Base-by-base conservation (phyloP, 345 rosid species). In the Abelmoschus esculentus region DNA sequence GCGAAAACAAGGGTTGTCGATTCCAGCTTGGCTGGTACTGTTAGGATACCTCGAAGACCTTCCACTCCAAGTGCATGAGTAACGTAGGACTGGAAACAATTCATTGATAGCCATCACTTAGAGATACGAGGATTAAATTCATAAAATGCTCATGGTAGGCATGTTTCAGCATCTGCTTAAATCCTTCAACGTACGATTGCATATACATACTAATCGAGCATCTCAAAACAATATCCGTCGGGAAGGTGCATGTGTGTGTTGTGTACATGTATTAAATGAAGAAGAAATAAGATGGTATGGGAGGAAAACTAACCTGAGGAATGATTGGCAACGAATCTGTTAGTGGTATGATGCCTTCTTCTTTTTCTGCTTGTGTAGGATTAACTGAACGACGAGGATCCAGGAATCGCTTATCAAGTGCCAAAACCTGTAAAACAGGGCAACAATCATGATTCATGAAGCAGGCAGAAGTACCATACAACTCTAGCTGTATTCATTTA, bases 271-370 rank as follows among this genome's bases (percentile, higher is more conserved):
- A 8, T 44, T 17, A 53, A 53, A 53, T n/a, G 56, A 17, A 54
- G 42, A 63, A 65, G 47, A 28, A 64, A 22, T 22, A 64, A 65
- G 69, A 29, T 13, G 6, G 9, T 3, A 12, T 6, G 34, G 13
- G 55, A 7, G 67, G 34, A 29, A 29, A 70, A 71, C 78, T 73
- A 79, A 89, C 99, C 96, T 95, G 96, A 80, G 97, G 92, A 77
- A 86, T 85, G 70, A 95, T 87, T 64, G 98, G 98, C 84, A 95
- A 75, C 15, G 96, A 80, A 87, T 95, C 98, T 0, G 92, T 87
- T 50, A 95, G 93, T 36, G 99, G 97, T 72, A 95, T 80, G 58
- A 90, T 80, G 79, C 98, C 99, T 84, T 95, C 98, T 84, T 95
- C 99, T 78, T 74, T 90, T 84, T 95, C 99, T 18, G 96, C 93